These are phyloP conservation scores for Phytomonas serpens DNA, from an alignment of 208 protist species.

Conservation along the genomic window DNA sequence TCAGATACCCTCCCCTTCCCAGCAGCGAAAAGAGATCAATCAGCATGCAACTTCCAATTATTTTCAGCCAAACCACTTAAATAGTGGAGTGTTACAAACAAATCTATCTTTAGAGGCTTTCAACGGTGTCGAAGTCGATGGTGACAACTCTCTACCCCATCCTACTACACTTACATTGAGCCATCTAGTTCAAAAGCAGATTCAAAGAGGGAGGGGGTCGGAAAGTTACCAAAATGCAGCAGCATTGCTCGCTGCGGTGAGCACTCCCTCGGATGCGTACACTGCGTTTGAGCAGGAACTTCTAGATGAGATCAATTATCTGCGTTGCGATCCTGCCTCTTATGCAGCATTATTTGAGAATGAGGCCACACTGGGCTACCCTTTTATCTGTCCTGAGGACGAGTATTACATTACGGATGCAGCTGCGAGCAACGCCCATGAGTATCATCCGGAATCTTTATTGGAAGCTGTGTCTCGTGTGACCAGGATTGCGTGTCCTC, in stretches of 20 bases:
- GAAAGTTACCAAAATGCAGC: slow-evolving; percentile 5
- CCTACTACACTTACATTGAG: neutral
- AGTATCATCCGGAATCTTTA: neutral
- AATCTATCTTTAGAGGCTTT: neutral
- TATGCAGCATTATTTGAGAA: slow-evolving; percentile 52
- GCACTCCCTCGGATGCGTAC: slow-evolving; percentile 42
- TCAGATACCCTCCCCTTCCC: neutral
- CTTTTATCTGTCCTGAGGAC: slow-evolving; percentile 52
- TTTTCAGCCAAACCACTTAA: neutral
- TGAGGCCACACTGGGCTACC: slow-evolving; percentile 53
- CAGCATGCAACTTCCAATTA: neutral
- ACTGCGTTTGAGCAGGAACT: slow-evolving; percentile 48
- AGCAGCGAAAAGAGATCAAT: neutral
- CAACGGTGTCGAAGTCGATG: neutral
- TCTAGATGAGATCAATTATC: slow-evolving; percentile 57
- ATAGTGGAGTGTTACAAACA: neutral
- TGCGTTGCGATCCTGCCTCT: slow-evolving; percentile 43
- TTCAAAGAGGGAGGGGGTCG: neutral
- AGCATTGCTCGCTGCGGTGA: slow-evolving; percentile 40
- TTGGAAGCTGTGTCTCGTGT: neutral
- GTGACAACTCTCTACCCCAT: neutral
- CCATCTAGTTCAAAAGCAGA: neutral
- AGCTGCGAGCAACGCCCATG: slow-evolving; percentile 13
- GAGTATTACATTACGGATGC: slow-evolving; percentile 32
- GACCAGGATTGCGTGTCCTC: neutral